Percentiles rank a stretch among this genome's conserved stretches.
phyloP scores from a whole-genome alignment of 495 filamentous ascomycete species.

The Tricharina praecox region DNA sequence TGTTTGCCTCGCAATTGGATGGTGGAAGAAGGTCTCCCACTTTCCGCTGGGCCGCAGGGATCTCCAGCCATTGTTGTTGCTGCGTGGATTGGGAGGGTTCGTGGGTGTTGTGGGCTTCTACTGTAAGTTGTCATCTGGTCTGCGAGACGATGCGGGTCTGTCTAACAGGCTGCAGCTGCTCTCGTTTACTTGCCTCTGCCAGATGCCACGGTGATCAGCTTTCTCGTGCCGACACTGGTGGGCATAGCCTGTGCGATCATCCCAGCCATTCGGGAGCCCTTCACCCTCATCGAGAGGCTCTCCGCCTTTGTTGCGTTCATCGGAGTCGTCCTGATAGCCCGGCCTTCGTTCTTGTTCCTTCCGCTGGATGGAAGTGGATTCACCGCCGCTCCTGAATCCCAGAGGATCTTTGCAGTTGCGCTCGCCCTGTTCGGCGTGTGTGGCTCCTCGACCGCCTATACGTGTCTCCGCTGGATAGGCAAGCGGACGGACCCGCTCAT shows the following conservation, averaged over 20 bases:
- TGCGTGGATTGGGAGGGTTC: conserved; percentile 58
- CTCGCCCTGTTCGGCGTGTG: conserved; percentile 62
- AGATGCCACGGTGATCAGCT: conserved; percentile 84
- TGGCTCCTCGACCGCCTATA: conserved; percentile 61
- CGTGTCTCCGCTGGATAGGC: conserved; percentile 70
- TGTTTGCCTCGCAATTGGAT: conserved; percentile 56
- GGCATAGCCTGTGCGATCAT: conserved; percentile 68
- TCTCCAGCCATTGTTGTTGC: conserved; percentile 46
- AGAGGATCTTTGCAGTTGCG: conserved; percentile 54
- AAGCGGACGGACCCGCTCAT: conserved; percentile 69
- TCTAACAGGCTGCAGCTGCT: not conserved
- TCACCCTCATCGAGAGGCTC: conserved; percentile 60
- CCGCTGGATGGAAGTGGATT: not conserved
- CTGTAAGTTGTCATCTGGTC: conserved; percentile 50
- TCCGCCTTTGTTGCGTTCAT: conserved; percentile 56
- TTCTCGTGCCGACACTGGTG: conserved; percentile 59
- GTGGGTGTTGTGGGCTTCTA: conserved; percentile 71
- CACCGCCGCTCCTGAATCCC: conserved; percentile 24
- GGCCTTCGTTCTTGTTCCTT: conserved; percentile 42
- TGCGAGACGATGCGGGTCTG: too few relatives aligned
- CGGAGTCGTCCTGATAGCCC: conserved; percentile 73
- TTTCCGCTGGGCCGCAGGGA: conserved; percentile 52
- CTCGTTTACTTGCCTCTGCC: conserved; percentile 50
- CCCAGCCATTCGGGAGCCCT: conserved; percentile 51
- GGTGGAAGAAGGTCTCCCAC: conserved; percentile 44